phyloP scores from a whole-genome alignment of 176 grass and related monocot species.

The Tuctoria greenei region DNA sequence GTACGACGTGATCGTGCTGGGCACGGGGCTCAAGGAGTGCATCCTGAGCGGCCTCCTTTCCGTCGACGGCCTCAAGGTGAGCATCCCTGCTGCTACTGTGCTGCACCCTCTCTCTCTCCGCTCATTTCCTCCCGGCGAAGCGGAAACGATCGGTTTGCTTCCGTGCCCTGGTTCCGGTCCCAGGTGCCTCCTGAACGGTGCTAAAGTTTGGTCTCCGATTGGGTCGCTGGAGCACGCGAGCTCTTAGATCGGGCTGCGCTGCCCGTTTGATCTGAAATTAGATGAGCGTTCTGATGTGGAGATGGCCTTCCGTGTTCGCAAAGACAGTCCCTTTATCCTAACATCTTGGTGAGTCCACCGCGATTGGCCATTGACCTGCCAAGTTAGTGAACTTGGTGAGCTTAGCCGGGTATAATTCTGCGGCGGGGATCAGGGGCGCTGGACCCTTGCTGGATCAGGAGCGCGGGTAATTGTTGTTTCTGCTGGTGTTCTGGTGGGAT shows the following conservation, averaged over 20 bases:
- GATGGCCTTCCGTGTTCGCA: background rate
- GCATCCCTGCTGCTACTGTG: background rate
- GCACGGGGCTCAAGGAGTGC: constrained; percentile 98
- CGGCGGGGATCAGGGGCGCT: background rate
- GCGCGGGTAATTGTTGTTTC: background rate
- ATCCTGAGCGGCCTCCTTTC: constrained; percentile 99
- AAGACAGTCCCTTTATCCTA: background rate
- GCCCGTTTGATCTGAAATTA: constrained; percentile 26
- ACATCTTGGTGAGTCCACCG: constrained; percentile 2
- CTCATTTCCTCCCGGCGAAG: background rate
- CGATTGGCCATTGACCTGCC: background rate
- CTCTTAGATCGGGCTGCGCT: constrained; percentile 21
- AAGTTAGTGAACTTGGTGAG: constrained; percentile 6
- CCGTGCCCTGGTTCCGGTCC: constrained; percentile 9
- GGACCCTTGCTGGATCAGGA: background rate
- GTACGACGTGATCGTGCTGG: constrained; percentile 95
- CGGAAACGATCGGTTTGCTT: constrained; percentile 19
- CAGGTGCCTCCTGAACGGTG: background rate
- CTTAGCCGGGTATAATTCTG: background rate
- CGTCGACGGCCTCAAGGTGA: constrained; percentile 94
- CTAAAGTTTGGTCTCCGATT: background rate
- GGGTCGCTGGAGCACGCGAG: constrained; percentile 19
- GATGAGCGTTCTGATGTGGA: background rate
- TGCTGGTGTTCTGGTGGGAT: background rate
- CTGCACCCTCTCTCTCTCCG: background rate